Evolutionary conservation across 495 filamentous ascomycete species (phyloP).

Genomic region (Pyrenopolyporus hunteri): DNA sequence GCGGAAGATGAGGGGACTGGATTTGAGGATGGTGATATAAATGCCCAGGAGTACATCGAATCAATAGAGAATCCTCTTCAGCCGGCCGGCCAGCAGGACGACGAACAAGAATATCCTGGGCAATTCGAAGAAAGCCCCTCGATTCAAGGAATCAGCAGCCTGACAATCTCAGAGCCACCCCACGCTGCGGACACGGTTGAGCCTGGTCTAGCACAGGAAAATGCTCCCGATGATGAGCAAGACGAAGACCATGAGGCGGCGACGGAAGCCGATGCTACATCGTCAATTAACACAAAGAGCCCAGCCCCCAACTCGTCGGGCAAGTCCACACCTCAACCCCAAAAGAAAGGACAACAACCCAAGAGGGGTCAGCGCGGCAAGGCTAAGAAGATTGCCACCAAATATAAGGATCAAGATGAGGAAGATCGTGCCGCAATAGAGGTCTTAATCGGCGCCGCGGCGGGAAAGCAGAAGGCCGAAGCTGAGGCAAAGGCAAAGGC

Average conservation of each 20-base stretch:
- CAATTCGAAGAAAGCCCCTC: slow-evolving; percentile 27
- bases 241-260: slow-evolving; percentile 13
- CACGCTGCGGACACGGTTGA: slow-evolving; percentile 1
- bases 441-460: slow-evolving; percentile 76
- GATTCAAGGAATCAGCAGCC: slow-evolving; percentile 39
- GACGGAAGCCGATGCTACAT: slow-evolving; percentile 31
- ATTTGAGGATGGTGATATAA: slow-evolving; percentile 27
- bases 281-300: slow-evolving; percentile 17
- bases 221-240: slow-evolving; percentile 30
- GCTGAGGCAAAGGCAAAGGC: slow-evolving; percentile 59
- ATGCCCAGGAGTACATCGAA: slow-evolving; percentile 40
- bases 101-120: slow-evolving; percentile 30
- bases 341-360: slow-evolving; percentile 47
- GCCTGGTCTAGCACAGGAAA: slow-evolving; percentile 3
- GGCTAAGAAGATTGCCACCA: slow-evolving; percentile 82
- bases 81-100: slow-evolving; percentile 39
- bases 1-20: slow-evolving; percentile 31
- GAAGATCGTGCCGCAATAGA: slow-evolving; percentile 87
- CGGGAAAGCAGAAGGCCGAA: slow-evolving; percentile 57
- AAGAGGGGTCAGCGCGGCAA: slow-evolving; percentile 85
- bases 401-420: slow-evolving; percentile 95
- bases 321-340: slow-evolving; percentile 34
- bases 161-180: slow-evolving; percentile 42
- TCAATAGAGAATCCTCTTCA: slow-evolving; percentile 54
- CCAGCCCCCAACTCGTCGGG: slow-evolving; percentile 30